Evolutionary conservation across 805 yeast species (phyloP).

Genomic region (Huiozyma sinensis): DNA sequence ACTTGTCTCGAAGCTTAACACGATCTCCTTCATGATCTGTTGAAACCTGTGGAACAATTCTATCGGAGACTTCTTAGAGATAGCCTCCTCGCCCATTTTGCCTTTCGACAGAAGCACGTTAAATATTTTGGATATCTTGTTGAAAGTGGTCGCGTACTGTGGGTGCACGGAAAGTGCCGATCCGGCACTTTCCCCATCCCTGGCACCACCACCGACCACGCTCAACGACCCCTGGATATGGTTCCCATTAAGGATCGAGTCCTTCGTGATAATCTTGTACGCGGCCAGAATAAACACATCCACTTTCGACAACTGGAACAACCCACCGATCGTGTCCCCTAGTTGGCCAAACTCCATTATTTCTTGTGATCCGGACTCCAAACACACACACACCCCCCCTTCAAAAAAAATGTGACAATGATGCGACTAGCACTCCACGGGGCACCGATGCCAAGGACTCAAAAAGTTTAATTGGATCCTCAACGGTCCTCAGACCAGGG

Average conservation of each 20-base stretch:
- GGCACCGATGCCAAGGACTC: no score
- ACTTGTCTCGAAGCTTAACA: conserved; percentile 23
- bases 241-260: conserved; percentile 14
- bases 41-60: conserved; percentile 27
- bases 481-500: no score
- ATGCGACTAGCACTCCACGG: no score
- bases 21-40: conserved; percentile 27
- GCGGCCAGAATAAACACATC: conserved; percentile 21
- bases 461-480: no score
- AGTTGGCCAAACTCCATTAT: not conserved
- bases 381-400: no score
- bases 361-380: not conserved
- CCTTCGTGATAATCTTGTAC: conserved; percentile 14
- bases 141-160: conserved; percentile 17
- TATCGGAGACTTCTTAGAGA: conserved; percentile 27
- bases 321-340: not conserved
- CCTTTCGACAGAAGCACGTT: conserved; percentile 20
- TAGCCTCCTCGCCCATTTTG: conserved; percentile 19
- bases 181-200: not conserved
- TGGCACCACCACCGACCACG: not conserved
- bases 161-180: conserved; percentile 5
- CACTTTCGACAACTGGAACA: conserved; percentile 14
- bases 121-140: conserved; percentile 22
- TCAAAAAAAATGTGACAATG: no score
- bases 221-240: conserved; percentile 10